Base-by-base conservation (phyloP, 495 filamentous ascomycete species). In the Tuber brumale region DNA sequence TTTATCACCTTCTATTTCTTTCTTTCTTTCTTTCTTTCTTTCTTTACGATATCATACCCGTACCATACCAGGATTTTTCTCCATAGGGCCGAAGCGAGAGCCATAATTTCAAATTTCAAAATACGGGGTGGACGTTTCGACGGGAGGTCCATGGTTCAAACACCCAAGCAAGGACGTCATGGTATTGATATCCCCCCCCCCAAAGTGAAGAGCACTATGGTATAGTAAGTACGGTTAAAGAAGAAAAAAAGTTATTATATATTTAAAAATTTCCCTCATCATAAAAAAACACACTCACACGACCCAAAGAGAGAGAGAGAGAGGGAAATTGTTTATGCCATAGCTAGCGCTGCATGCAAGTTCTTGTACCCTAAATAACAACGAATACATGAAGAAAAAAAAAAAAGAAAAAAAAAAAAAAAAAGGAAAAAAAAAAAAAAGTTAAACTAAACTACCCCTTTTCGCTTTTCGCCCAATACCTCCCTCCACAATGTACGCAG, bases 401-500 rank as follows among this genome's bases (percentile, higher is more conserved):
- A n/a, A n/a, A n/a, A n/a, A n/a, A n/a, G n/a, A n/a, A n/a, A n/a
- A n/a, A n/a, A n/a, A n/a, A 27, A n/a, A 37, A 37, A 39, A 39
- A 39, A 39, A 39, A 4, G 5, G 4, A 57, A 1, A 5, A 16
- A 31, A 31, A 16, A 23, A 51, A 51, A 51, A 51, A 21, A 46
- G 76, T 80, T 80, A 74, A 70, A 76, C 75, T 77, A 79, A 71
- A 69, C 76, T 79, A 70, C 73, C 70, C 57, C 76, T 72, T 79
- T 73, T 73, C 70, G 73, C 76, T 70, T 80, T 76, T 79, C 77
- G 77, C 73, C 78, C 81, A 81, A 83, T 79, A 83, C 79, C 81
- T 82, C 70, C 81, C 81, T 75, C 81, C 81, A 75, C 81, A 83
- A 42, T 81, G 78, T 76, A 82, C 80, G 72, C 81, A 83, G 57